Evolutionary conservation across 1,284 basidiomycete species (phyloP), one percentile per base, ranked within the genome.

Genomic region (Rhodotorula sp.): DNA sequence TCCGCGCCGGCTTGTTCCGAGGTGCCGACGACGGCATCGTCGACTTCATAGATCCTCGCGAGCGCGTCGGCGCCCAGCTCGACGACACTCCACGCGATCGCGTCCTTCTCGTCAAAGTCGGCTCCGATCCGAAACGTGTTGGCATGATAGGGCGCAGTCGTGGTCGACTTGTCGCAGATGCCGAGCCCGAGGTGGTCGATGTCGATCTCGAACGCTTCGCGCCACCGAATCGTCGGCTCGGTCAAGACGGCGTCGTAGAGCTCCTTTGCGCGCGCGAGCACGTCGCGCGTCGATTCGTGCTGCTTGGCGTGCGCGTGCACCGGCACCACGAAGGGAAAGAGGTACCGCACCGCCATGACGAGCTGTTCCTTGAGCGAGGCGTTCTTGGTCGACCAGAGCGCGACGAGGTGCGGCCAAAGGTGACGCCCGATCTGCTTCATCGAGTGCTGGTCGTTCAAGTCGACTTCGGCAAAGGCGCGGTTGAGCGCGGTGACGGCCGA

Each of bases 61-160:
- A 87, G 85, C 77, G 88, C 90, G 77, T 94, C 91, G 7, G 92
- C 90, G 71, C 91, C 89, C n/a, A 97, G 82, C 79, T 95, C 89
- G 6, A 95, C 81, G 1, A 88, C 84, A 1, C 87, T 86, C 94
- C 95, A 98, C 0, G 87, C 85, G 50, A 92, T 79, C 0, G 91
- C 90, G 79, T 92, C 88, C 31, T 81, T 83, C 0, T 85, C 78
- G 68, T 87, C 86, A 77, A 97, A 92, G 72, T 87, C 86, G 82
- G 85, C 86, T 5, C 91, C 91, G 57, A 88, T 38, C 56, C 86
- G 83, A 78, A 92, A 91, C 1, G 89, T 90, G 28, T 79, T 82
- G 0, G 86, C 85, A 31, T 67, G 80, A 74, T 92, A 91, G 23
- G 54, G 87, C 83, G 38, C 18, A 15, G 3, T 7, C 38, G 49